These are phyloP conservation scores for Tephrocybe rancida DNA, from an alignment of 768 basidiomycete species.

Conservation along the genomic window DNA sequence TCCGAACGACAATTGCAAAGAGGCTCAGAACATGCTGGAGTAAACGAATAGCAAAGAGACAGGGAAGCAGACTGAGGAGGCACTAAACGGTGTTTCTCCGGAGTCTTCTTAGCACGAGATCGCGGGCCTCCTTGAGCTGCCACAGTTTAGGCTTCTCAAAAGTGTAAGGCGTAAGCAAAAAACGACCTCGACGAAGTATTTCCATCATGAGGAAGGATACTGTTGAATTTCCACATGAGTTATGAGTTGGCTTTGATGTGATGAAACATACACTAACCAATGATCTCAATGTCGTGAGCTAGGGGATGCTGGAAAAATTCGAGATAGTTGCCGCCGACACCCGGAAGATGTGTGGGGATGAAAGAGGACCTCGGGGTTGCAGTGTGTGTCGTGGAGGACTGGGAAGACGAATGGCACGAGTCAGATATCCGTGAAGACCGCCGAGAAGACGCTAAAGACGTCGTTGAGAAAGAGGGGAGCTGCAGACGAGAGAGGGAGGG, in stretches of 20 bases:
- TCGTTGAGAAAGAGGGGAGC: constrained; percentile 21
- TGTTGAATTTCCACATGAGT: constrained; percentile 16
- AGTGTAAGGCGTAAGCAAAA: constrained; percentile 48
- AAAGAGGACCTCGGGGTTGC: constrained; percentile 37
- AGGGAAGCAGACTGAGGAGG: not conserved
- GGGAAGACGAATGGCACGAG: not conserved
- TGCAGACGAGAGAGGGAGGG: constrained; percentile 11
- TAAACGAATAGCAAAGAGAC: not conserved
- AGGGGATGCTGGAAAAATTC: constrained; percentile 54
- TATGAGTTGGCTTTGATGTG: not conserved
- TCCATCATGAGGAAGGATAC: constrained; percentile 70
- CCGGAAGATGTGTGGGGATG: constrained; percentile 52
- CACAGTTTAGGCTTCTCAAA: constrained; percentile 52
- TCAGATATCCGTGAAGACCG: constrained; percentile 3
- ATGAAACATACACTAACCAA: constrained; percentile 36
- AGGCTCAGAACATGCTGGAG: constrained; percentile 1
- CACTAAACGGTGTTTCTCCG: constrained; percentile 38
- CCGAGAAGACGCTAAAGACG: constrained; percentile 13
- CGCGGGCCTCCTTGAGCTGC: constrained; percentile 44
- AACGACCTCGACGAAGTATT: constrained; percentile 61
- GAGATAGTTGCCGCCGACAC: constrained; percentile 59
- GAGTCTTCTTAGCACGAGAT: constrained; percentile 37
- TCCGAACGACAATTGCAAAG: not conserved
- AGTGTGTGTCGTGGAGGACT: constrained; percentile 5
- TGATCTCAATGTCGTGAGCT: constrained; percentile 53